Evolutionary conservation across 257 asterid genomes (phyloP).

Genomic region (Marsdenia floribunda): DNA sequence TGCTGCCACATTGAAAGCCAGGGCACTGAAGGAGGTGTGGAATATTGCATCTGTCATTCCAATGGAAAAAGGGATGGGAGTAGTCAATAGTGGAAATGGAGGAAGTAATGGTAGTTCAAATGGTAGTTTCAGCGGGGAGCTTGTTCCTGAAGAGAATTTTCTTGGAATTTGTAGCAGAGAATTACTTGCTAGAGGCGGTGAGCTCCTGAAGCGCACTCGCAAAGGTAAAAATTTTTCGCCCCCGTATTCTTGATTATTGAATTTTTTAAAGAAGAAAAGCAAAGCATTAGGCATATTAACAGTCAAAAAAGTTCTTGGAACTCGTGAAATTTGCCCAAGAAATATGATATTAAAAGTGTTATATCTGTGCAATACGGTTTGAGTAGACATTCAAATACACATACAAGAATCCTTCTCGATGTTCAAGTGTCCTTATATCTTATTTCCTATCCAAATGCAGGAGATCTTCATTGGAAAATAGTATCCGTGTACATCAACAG

Average conservation of each 20-base stretch:
- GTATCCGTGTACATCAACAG: constrained; percentile 83
- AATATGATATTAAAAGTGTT: not conserved
- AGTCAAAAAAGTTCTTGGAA: not conserved
- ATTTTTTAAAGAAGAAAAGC: too few relatives aligned
- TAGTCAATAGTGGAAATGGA: constrained; percentile 37
- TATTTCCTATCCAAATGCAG: constrained; percentile 37
- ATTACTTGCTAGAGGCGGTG: constrained; percentile 83
- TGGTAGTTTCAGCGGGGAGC: constrained; percentile 77
- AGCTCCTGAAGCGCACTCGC: constrained; percentile 83
- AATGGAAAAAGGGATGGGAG: constrained; percentile 64
- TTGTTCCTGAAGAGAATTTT: constrained; percentile 78
- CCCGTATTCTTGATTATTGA: not conserved
- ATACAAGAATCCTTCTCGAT: not conserved
- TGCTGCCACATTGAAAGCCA: constrained; percentile 87
- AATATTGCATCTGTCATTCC: constrained; percentile 86
- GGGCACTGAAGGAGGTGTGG: constrained; percentile 91
- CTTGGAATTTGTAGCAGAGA: constrained; percentile 89
- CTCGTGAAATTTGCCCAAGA: too few relatives aligned
- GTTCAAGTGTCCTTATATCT: not conserved
- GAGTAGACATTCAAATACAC: not conserved
- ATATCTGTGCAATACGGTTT: not conserved
- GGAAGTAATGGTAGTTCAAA: constrained; percentile 56
- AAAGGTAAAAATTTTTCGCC: constrained; percentile 39
- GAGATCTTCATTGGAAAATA: constrained; percentile 95
- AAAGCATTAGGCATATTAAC: not conserved